Evolutionary conservation across 169 alveolate species (phyloP).

Genomic region (Plasmodium falciparum): DNA sequence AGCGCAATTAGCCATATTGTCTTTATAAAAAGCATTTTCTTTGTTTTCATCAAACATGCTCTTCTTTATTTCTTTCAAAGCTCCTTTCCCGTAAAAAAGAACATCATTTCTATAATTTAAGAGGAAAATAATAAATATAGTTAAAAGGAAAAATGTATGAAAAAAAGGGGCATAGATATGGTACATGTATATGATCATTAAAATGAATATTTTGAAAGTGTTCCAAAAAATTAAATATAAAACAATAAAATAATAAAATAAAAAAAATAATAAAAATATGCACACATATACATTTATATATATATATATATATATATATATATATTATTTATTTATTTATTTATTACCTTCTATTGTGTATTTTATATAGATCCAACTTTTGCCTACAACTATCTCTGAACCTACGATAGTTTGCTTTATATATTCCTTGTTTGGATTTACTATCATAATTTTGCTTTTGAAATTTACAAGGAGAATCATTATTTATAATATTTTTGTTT

Average conservation of each 20-base stretch:
- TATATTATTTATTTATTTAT: not conserved
- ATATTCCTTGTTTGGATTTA: not conserved
- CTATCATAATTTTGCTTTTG: not conserved
- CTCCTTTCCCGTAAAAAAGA: not conserved
- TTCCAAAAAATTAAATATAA: not conserved
- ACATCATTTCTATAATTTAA: not conserved
- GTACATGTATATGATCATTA: not conserved
- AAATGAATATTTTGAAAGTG: not conserved
- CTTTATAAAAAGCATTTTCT: conserved; percentile 5
- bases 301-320: not conserved
- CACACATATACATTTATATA: not conserved
- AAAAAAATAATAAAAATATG: too few relatives aligned
- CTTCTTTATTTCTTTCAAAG: not conserved
- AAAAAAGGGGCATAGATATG: not conserved
- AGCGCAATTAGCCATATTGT: conserved; percentile 2
- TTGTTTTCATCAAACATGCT: not conserved
- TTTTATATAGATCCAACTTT: not conserved
- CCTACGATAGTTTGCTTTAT: not conserved
- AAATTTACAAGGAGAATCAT: too few relatives aligned
- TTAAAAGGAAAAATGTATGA: not conserved
- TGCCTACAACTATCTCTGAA: not conserved
- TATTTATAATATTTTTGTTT: not conserved
- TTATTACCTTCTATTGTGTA: not conserved
- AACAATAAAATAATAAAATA: too few relatives aligned
- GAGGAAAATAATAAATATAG: not conserved